Conservation (phyloP, 2,329 filamentous ascomycete species). For the Zopfia rhizophila region DNA sequence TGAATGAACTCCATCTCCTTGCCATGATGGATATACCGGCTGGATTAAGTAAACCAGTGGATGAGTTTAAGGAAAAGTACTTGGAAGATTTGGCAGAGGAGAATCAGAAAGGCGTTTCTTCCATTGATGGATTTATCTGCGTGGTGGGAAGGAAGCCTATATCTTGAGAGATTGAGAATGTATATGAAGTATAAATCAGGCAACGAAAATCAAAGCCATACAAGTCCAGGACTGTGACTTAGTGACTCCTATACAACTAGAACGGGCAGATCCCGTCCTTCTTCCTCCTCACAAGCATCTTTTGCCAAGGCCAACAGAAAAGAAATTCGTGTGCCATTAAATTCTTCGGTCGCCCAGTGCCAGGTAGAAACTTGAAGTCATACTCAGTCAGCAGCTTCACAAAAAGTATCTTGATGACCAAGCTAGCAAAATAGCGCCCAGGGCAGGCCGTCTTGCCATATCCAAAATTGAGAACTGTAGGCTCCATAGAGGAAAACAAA, state of each 20-base stretch:
- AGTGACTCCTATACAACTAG: too few species aligned
- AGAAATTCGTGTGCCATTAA: slow-evolving; percentile 33
- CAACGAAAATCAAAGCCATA: too few species aligned
- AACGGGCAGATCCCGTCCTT: too few species aligned
- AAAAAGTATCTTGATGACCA: slow-evolving; percentile 11
- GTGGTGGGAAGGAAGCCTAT: too few species aligned
- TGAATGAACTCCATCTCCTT: slow-evolving; percentile 1
- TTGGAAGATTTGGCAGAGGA: too few species aligned
- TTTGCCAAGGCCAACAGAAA: slow-evolving; percentile 24
- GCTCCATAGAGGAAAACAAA: slow-evolving; percentile 3
- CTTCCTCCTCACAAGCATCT: slow-evolving; percentile 24
- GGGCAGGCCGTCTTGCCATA: slow-evolving; percentile 16
- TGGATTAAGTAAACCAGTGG: not conserved
- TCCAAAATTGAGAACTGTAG: slow-evolving; percentile 10
- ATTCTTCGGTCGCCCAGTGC: slow-evolving; percentile 25
- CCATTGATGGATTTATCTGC: too few species aligned
- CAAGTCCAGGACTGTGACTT: too few species aligned
- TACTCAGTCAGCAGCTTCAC: slow-evolving; percentile 12
- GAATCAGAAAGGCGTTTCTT: too few species aligned
- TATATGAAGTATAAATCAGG: too few species aligned
- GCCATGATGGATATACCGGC: not conserved
- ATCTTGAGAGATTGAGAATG: too few species aligned
- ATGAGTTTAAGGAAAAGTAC: too few species aligned
- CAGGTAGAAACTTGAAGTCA: slow-evolving; percentile 7
- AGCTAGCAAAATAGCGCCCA: slow-evolving; percentile 15